phyloP scores from a whole-genome alignment of 352 stramenopile genomes.

The Globisporangium takayamanum region DNA sequence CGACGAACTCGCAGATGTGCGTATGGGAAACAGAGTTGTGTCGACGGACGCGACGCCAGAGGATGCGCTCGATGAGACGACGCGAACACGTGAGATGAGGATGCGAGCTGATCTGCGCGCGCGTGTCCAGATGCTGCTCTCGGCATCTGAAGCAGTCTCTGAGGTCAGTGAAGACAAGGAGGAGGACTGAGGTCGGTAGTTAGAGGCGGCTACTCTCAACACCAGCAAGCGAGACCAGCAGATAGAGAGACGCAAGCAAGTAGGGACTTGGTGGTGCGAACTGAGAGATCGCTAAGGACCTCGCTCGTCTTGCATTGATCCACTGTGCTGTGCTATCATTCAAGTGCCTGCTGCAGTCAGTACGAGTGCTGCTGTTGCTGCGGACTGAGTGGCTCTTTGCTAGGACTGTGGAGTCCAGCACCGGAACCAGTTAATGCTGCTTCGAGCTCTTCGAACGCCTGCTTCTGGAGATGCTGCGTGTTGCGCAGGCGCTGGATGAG shows the following conservation, averaged over 20 bases:
- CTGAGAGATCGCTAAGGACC: too few species aligned
- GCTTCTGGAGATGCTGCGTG: constrained; percentile 81
- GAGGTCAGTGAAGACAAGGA: too few species aligned
- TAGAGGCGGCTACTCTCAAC: too few species aligned
- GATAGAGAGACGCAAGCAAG: too few species aligned
- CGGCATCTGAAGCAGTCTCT: too few species aligned
- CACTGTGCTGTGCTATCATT: neutral
- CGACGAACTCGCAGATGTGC: neutral
- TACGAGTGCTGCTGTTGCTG: constrained; percentile 3
- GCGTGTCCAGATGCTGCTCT: too few species aligned
- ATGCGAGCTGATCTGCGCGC: too few species aligned
- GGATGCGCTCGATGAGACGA: constrained; percentile 11
- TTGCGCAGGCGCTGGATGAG: constrained; percentile 77
- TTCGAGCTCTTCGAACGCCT: constrained; percentile 82
- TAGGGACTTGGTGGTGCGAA: neutral
- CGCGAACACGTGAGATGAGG: neutral
- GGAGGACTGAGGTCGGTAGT: too few species aligned
- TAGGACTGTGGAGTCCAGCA: constrained; percentile 17
- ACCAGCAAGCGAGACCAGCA: too few species aligned
- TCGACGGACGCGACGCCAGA: neutral
- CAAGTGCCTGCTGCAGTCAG: neutral
- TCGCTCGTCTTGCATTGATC: too few species aligned
- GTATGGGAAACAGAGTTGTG: too few species aligned
- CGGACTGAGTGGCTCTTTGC: constrained; percentile 22
- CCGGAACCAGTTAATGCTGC: constrained; percentile 53